phyloP scores from a whole-genome alignment of 768 basidiomycete genomes.

The Suillus subalutaceus region DNA sequence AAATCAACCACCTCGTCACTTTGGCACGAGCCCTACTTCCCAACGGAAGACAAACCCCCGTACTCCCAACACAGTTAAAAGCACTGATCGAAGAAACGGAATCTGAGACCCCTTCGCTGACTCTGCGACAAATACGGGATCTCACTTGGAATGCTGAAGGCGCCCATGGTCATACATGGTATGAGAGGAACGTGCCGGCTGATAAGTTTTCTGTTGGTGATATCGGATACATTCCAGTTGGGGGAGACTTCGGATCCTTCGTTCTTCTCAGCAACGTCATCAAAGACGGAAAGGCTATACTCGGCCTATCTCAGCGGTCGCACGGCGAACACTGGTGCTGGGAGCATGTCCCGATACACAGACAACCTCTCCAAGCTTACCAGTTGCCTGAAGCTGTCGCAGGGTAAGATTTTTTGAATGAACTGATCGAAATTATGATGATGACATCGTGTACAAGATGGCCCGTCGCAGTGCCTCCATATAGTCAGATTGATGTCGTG shows the following conservation, averaged over 20 bases:
- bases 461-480: conserved; percentile 44
- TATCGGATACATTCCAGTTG: conserved; percentile 44
- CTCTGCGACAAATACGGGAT: conserved; percentile 41
- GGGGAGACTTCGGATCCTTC: conserved; percentile 41
- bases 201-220: conserved; percentile 47
- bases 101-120: conserved; percentile 27
- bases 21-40: conserved; percentile 45
- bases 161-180: conserved; percentile 44
- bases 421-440: not conserved
- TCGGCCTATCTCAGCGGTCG: conserved; percentile 26
- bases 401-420: conserved; percentile 32
- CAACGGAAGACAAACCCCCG: conserved; percentile 31
- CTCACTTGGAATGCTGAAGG: conserved; percentile 36
- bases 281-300: conserved; percentile 27
- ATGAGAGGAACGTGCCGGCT: conserved; percentile 41
- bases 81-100: conserved; percentile 39
- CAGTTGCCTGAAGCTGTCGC: conserved; percentile 34
- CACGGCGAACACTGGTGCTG: conserved; percentile 41
- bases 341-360: conserved; percentile 34
- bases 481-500: conserved; percentile 40
- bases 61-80: conserved; percentile 34
- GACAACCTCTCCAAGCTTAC: conserved; percentile 37
- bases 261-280: conserved; percentile 43
- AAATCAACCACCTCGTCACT: conserved; percentile 44
- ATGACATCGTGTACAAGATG: conserved; percentile 35